These are phyloP conservation scores for Malbranchea cinnamomea DNA, from an alignment of 2,329 filamentous ascomycete species.

Conservation along the genomic window DNA sequence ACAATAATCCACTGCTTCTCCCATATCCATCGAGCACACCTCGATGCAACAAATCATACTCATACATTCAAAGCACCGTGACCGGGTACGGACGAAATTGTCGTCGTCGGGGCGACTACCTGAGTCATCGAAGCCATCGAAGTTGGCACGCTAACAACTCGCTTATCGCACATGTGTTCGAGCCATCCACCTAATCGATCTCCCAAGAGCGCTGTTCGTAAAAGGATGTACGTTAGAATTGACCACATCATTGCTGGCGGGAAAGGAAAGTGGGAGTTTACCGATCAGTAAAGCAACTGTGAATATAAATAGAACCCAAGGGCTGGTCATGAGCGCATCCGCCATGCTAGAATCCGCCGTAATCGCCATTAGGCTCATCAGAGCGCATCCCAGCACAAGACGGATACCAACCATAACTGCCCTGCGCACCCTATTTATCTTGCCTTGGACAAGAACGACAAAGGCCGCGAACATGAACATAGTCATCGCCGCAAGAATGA, in stretches of 20 bases:
- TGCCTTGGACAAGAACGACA: slow-evolving; percentile 16
- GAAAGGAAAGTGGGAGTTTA: no score
- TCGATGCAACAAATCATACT: no score
- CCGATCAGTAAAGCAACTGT: slow-evolving; percentile 18
- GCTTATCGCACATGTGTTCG: no score
- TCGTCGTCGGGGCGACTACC: no score
- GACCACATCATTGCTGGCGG: no score
- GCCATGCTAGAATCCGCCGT: slow-evolving; percentile 19
- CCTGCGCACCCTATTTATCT: slow-evolving; percentile 12
- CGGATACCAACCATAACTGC: slow-evolving; percentile 17
- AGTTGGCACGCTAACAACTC: no score
- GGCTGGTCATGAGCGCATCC: slow-evolving; percentile 26
- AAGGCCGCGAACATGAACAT: slow-evolving; percentile 25
- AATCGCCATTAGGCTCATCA: slow-evolving; percentile 18
- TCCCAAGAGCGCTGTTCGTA: slow-evolving; percentile 2
- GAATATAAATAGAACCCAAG: slow-evolving; percentile 23
- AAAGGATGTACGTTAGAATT: no score
- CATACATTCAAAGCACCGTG: no score
- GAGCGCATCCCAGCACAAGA: slow-evolving; percentile 16
- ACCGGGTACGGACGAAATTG: no score
- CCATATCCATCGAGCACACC: no score
- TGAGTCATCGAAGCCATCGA: no score
- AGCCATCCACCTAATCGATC: slow-evolving; percentile 2
- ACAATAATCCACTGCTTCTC: no score
- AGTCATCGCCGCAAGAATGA: slow-evolving; percentile 20